Evolutionary conservation across 2,329 filamentous ascomycete genomes (phyloP).

Genomic region (Nectriaceae sp.): DNA sequence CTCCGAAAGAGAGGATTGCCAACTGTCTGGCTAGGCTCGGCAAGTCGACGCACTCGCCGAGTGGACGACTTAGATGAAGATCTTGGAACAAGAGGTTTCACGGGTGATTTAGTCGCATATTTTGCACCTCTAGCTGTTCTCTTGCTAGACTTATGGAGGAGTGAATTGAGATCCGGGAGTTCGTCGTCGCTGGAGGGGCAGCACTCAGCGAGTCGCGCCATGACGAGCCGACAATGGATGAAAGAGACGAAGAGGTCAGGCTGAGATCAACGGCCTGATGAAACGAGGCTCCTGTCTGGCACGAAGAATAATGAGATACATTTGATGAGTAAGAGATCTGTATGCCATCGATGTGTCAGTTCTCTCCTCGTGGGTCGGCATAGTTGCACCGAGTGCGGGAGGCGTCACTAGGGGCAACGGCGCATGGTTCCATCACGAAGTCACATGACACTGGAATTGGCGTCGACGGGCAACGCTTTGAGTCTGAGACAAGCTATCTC

Average conservation of each 20-base stretch:
- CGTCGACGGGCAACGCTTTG: background rate
- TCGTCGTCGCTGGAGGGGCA: slow-evolving; percentile 42
- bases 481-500: background rate
- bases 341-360: too few species aligned
- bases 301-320: too few species aligned
- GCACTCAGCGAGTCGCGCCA: slow-evolving; percentile 33
- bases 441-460: slow-evolving; percentile 1
- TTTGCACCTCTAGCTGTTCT: slow-evolving; percentile 18
- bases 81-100: slow-evolving; percentile 26
- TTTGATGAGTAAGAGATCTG: too few species aligned
- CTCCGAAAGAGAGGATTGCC: slow-evolving; percentile 35
- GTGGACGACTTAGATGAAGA: slow-evolving; percentile 23
- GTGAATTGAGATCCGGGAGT: slow-evolving; percentile 40
- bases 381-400: background rate
- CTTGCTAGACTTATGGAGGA: slow-evolving; percentile 23
- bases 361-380: too few species aligned
- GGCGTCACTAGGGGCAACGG: slow-evolving; percentile 9
- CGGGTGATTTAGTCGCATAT: slow-evolving; percentile 5
- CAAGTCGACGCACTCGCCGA: slow-evolving; percentile 35
- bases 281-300: too few species aligned
- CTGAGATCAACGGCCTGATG: too few species aligned
- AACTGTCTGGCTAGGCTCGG: slow-evolving; percentile 18
- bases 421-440: background rate
- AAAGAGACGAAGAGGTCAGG: background rate
- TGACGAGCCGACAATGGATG: too few species aligned